A percentile compares a stretch with the other conserved stretches of the same genome.
Conservation (phyloP, 2,329 filamentous ascomycete species). For the Ophiostoma sp. region DNA sequence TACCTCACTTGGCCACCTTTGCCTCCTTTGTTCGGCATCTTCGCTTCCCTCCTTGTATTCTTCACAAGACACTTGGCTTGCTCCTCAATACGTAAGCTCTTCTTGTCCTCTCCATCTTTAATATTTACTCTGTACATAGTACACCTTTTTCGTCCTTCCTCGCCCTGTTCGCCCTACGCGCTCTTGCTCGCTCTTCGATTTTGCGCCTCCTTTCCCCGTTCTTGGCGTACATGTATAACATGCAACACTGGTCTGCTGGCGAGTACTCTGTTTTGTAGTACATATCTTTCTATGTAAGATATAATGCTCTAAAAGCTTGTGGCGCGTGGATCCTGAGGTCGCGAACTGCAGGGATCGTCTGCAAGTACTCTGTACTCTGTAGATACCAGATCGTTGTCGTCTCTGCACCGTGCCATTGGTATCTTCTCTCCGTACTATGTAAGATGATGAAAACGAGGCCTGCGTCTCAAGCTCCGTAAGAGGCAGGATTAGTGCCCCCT, state of each 20-base stretch:
- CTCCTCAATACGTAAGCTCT: constrained; percentile 11
- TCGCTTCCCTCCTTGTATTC: background rate
- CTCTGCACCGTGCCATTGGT: background rate
- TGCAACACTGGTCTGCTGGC: background rate
- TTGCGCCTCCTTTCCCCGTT: constrained; percentile 8
- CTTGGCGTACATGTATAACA: constrained; percentile 14
- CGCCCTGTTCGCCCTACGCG: background rate
- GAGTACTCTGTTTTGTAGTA: too few species aligned
- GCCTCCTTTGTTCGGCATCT: background rate
- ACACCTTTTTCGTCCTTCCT: background rate
- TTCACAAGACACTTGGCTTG: constrained; percentile 10
- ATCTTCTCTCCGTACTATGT: background rate
- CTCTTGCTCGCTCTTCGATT: constrained; percentile 5
- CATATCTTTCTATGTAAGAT: too few species aligned
- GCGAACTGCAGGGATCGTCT: background rate
- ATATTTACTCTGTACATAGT: too few species aligned
- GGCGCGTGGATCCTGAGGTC: background rate
- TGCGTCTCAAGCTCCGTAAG: background rate
- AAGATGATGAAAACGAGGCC: background rate
- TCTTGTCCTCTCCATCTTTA: background rate
- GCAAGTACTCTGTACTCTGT: background rate
- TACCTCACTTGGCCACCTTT: background rate
- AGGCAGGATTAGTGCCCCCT: background rate
- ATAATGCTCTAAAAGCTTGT: constrained; percentile 5
- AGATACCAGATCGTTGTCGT: background rate